phyloP scores from a whole-genome alignment of 2,329 filamentous ascomycete genomes.

The Cercospora brassicicola region DNA sequence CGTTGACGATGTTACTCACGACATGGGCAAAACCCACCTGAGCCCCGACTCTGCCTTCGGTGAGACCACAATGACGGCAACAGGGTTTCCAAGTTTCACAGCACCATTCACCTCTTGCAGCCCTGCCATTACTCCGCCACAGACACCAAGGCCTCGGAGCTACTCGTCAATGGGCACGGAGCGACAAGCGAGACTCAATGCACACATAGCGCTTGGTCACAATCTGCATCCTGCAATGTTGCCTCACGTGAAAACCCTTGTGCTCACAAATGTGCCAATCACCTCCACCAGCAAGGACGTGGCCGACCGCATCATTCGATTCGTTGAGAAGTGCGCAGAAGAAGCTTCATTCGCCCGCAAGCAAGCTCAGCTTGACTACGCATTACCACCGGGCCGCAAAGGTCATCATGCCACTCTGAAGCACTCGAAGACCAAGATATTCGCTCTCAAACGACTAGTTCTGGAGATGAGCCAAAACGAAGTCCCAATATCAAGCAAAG shows the following conservation, averaged over 20 bases:
- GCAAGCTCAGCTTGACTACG: conserved; percentile 58
- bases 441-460: conserved; percentile 57
- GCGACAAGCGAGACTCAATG: conserved; percentile 32
- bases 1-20: conserved; percentile 32
- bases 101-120: conserved; percentile 6
- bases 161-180: conserved; percentile 36
- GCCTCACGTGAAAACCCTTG: conserved; percentile 55
- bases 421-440: conserved; percentile 43
- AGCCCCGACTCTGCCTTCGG: conserved; percentile 27
- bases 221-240: conserved; percentile 57
- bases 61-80: conserved; percentile 19
- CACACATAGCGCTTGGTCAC: conserved; percentile 26
- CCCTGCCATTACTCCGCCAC: conserved; percentile 13
- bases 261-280: conserved; percentile 58
- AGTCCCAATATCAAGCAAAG: conserved; percentile 32
- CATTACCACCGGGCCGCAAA: conserved; percentile 57
- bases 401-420: conserved; percentile 51
- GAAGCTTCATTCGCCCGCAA: conserved; percentile 55
- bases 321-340: conserved; percentile 58
- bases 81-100: conserved; percentile 6
- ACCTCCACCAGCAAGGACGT: conserved; percentile 40
- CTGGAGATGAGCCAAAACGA: conserved; percentile 53
- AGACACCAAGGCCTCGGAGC: conserved; percentile 26
- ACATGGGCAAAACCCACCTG: conserved; percentile 21
- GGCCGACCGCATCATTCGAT: conserved; percentile 51